Percentiles rank a stretch among this genome's conserved stretches.
phyloP scores from a whole-genome alignment of 768 basidiomycete genomes.

The Mycena filopes region DNA sequence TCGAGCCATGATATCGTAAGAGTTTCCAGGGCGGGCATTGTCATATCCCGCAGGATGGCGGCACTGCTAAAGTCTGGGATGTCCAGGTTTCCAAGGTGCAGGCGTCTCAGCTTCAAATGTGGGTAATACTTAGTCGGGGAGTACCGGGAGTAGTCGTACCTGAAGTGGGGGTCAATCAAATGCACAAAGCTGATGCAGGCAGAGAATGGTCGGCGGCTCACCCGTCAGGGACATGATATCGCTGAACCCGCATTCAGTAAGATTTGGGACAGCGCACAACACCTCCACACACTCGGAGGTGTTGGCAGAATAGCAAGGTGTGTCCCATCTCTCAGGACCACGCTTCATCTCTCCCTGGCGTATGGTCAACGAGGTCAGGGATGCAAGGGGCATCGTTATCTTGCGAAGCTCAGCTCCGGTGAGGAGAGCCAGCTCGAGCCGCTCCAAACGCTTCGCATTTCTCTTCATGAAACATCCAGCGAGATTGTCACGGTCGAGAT shows the following conservation, averaged over 20 bases:
- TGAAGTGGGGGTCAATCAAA: too few relatives aligned
- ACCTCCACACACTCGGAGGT: neutral
- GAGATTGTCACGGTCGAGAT: neutral
- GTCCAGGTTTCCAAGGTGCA: neutral
- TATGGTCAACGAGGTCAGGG: slow-evolving; percentile 1
- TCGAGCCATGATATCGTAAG: neutral
- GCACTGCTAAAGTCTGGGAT: neutral
- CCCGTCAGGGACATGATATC: neutral
- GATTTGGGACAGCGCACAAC: neutral
- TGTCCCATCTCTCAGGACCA: neutral
- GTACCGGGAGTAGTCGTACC: too few relatives aligned
- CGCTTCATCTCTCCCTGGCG: neutral
- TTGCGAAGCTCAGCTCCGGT: neutral
- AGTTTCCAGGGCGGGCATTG: slow-evolving; percentile 5
- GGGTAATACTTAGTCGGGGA: neutral
- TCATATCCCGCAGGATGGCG: neutral
- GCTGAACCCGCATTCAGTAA: neutral
- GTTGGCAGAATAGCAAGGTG: neutral
- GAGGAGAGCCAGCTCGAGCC: neutral
- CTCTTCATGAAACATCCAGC: neutral
- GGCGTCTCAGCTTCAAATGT: neutral
- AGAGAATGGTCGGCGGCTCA: too few relatives aligned
- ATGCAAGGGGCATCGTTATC: neutral
- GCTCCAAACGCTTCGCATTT: neutral
- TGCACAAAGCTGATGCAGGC: too few relatives aligned